phyloP scores from a whole-genome alignment of 768 basidiomycete genomes.

The Phlebiopsis gigantea region DNA sequence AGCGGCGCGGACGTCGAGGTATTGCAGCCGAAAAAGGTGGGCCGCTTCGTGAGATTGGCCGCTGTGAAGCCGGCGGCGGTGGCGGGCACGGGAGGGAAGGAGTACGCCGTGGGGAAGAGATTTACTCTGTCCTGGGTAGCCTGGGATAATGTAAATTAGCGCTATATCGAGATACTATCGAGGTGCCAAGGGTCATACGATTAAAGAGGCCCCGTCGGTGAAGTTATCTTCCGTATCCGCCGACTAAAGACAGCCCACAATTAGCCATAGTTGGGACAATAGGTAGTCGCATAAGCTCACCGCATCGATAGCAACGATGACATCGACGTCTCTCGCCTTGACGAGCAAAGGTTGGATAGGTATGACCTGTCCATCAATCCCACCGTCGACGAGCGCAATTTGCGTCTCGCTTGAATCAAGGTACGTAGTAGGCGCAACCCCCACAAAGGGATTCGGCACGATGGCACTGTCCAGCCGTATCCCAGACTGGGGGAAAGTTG shows the following conservation, averaged over 20 bases:
- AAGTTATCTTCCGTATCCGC: slow-evolving; percentile 53
- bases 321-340: slow-evolving; percentile 62
- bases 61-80: slow-evolving; percentile 45
- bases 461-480: slow-evolving; percentile 14
- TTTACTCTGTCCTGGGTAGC: slow-evolving; percentile 37
- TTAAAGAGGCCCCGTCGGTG: slow-evolving; percentile 42
- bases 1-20: slow-evolving; percentile 41
- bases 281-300: slow-evolving; percentile 8
- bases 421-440: slow-evolving; percentile 43
- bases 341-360: slow-evolving; percentile 71
- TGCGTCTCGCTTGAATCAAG: slow-evolving; percentile 45
- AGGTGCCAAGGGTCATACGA: slow-evolving; percentile 31
- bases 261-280: neutral
- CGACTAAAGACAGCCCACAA: slow-evolving; percentile 21
- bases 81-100: slow-evolving; percentile 59
- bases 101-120: slow-evolving; percentile 27
- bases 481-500: slow-evolving; percentile 4
- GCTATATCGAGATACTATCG: neutral
- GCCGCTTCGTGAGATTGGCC: slow-evolving; percentile 57
- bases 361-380: slow-evolving; percentile 63
- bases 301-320: slow-evolving; percentile 71
- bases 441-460: slow-evolving; percentile 41
- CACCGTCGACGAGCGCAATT: slow-evolving; percentile 67
- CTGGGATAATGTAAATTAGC: slow-evolving; percentile 21
- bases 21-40: slow-evolving; percentile 80